These are phyloP conservation scores for Citrus hindsii DNA, from an alignment of 345 rosid genomes.

Conservation along the genomic window DNA sequence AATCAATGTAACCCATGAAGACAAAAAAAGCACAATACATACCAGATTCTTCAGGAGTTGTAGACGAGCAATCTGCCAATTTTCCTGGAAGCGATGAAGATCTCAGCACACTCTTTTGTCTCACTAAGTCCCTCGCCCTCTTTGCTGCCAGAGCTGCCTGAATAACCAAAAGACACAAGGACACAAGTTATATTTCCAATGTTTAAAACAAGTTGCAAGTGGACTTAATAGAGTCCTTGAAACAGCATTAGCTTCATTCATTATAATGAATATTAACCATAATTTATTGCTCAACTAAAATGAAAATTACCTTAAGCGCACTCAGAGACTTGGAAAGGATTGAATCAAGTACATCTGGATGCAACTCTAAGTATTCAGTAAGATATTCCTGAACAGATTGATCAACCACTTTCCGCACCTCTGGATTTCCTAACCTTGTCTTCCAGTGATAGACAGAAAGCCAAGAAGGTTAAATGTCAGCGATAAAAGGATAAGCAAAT, in stretches of 20 bases:
- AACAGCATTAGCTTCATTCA: neutral
- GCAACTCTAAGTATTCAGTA: constrained; percentile 91
- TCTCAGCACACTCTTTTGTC: constrained; percentile 83
- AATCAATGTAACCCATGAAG: neutral
- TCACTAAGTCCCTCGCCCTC: constrained; percentile 93
- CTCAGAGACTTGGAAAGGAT: constrained; percentile 86
- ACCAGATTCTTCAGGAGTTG: constrained; percentile 95
- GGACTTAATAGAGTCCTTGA: neutral
- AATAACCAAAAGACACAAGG: constrained; percentile 8
- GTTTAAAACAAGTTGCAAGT: neutral
- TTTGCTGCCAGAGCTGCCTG: constrained; percentile 99
- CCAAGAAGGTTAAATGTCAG: constrained; percentile 12
- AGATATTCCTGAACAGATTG: constrained; percentile 95
- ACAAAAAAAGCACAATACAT: constrained; percentile 3
- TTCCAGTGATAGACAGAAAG: constrained; percentile 24
- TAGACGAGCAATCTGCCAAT: constrained; percentile 92
- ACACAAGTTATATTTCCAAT: neutral
- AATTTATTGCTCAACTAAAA: neutral
- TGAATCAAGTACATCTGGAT: constrained; percentile 91
- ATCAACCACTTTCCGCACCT: constrained; percentile 91
- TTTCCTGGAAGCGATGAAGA: constrained; percentile 98
- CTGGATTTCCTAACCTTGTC: constrained; percentile 99
- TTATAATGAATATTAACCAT: neutral
- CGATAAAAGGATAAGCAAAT: constrained; percentile 5
- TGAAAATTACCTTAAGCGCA: constrained; percentile 79